Conservation (phyloP, 2,329 filamentous ascomycete species). For the Fusarium setosum region DNA sequence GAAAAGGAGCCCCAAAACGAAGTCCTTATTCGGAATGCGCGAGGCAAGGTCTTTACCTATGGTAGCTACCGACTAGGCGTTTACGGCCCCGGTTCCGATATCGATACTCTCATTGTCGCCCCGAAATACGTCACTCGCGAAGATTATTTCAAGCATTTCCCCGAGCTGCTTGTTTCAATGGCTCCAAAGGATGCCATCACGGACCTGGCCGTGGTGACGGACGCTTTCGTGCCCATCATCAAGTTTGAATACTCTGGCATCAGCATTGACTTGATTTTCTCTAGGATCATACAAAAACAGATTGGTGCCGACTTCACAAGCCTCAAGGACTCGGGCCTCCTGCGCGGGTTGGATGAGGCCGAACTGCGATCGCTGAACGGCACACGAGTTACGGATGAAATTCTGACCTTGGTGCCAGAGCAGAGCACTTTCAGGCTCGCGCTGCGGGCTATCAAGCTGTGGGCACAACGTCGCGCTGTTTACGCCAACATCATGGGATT, state of each 20-base stretch:
- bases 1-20: conserved; percentile 79
- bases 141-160: conserved; percentile 93
- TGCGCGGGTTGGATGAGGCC: conserved; percentile 87
- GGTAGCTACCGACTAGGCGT: conserved; percentile 96
- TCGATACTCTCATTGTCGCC: conserved; percentile 93
- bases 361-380: conserved; percentile 93
- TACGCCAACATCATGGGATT: conserved; percentile 98
- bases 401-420: conserved; percentile 88
- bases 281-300: conserved; percentile 76
- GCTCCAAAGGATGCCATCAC: conserved; percentile 83
- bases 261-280: conserved; percentile 94
- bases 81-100: conserved; percentile 95
- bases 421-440: conserved; percentile 90
- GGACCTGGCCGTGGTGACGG: conserved; percentile 85
- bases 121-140: conserved; percentile 89
- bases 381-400: conserved; percentile 93
- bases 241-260: conserved; percentile 93
- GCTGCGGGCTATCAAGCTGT: conserved; percentile 92
- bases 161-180: conserved; percentile 81
- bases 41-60: conserved; percentile 95
- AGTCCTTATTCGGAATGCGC: conserved; percentile 82
- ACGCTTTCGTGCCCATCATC: conserved; percentile 96
- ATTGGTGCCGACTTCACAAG: conserved; percentile 75
- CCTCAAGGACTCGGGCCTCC: conserved; percentile 83
- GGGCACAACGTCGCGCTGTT: conserved; percentile 91